Conservation (phyloP, 306 rosid species). For the Echinosophora koreensis region DNA sequence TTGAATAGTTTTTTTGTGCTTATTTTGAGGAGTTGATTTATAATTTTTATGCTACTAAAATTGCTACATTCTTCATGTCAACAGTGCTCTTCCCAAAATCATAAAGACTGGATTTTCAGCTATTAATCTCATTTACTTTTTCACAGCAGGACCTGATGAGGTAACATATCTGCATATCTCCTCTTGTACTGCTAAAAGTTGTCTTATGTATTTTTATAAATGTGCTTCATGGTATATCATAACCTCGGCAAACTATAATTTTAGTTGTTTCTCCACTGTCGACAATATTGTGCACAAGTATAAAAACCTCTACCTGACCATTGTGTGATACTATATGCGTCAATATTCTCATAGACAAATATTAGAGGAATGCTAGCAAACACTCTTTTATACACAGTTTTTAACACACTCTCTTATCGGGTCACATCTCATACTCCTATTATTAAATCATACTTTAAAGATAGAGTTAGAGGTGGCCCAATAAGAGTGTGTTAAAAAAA, state of each 20-base stretch:
- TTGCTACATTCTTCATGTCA: constrained; percentile 44
- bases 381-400: neutral
- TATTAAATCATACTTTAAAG: neutral
- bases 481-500: neutral
- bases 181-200: constrained; percentile 14
- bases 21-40: constrained; percentile 19
- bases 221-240: too few relatives aligned
- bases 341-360: neutral
- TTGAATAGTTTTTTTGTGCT: neutral
- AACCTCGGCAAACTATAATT: neutral
- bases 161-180: constrained; percentile 49
- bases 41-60: constrained; percentile 38
- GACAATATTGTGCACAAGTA: constrained; percentile 9
- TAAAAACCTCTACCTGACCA: neutral
- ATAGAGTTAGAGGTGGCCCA: neutral
- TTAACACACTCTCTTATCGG: neutral
- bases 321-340: neutral
- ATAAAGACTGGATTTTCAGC: constrained; percentile 97
- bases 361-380: neutral
- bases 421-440: neutral
- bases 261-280: constrained; percentile 1
- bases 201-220: neutral
- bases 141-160: constrained; percentile 99
- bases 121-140: constrained; percentile 97
- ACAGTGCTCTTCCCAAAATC: constrained; percentile 93